Evolutionary conservation across 495 filamentous ascomycete genomes (phyloP).

Genomic region (Hypoxylon fuscum): DNA sequence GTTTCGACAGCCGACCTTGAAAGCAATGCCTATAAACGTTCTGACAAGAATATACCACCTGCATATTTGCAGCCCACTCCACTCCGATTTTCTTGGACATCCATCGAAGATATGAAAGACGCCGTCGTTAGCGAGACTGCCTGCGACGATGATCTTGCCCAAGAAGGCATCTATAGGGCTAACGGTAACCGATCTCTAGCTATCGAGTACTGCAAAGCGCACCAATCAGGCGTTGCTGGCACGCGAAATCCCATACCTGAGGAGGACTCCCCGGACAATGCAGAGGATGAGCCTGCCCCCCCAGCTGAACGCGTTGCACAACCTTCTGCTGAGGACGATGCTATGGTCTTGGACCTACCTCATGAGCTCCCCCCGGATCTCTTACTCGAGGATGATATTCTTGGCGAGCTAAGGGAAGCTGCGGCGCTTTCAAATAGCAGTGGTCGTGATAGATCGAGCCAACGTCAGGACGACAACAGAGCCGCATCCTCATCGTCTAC

Average conservation of each 20-base stretch:
- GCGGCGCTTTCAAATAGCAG: slow-evolving; percentile 24
- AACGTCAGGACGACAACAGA: slow-evolving; percentile 25
- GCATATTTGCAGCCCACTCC: slow-evolving; percentile 47
- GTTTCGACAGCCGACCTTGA: slow-evolving; percentile 83
- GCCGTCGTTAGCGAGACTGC: slow-evolving; percentile 31
- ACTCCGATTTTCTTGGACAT: slow-evolving; percentile 48
- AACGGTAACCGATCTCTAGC: slow-evolving; percentile 69
- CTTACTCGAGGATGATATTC: slow-evolving; percentile 43
- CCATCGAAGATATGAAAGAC: slow-evolving; percentile 37
- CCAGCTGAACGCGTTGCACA: slow-evolving; percentile 18
- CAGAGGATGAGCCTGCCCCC: slow-evolving; percentile 37
- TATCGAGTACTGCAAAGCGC: slow-evolving; percentile 76
- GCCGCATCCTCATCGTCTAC: slow-evolving; percentile 31
- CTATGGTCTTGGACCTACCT: slow-evolving; percentile 44
- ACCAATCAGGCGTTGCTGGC: slow-evolving; percentile 51
- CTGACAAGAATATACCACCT: slow-evolving; percentile 58
- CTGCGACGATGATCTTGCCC: slow-evolving; percentile 61
- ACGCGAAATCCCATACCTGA: slow-evolving; percentile 71
- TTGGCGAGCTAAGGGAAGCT: slow-evolving; percentile 27
- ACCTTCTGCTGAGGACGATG: slow-evolving; percentile 30
- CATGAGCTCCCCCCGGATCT: slow-evolving; percentile 18
- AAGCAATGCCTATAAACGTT: slow-evolving; percentile 66
- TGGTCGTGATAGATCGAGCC: slow-evolving; percentile 27
- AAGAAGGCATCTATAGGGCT: slow-evolving; percentile 86
- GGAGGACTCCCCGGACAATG: slow-evolving; percentile 54